These are phyloP conservation scores for Solanum lycopersicoides DNA, from an alignment of 257 asterid genomes.

Conservation along the genomic window DNA sequence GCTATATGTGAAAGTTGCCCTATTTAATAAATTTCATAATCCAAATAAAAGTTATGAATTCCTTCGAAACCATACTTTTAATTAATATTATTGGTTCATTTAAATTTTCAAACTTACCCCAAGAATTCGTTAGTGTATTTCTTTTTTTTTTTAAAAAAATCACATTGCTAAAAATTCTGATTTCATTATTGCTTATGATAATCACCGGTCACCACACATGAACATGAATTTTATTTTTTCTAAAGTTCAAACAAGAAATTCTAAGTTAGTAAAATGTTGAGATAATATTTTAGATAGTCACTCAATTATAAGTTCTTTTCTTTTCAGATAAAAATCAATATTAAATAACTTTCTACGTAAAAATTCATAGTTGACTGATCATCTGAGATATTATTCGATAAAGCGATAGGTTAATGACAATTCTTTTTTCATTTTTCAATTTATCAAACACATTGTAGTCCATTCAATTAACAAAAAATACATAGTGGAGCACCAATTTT, in stretches of 20 bases:
- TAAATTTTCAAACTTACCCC: not conserved
- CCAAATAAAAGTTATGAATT: too few relatives aligned
- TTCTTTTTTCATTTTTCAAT: not conserved
- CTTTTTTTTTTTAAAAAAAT: not conserved
- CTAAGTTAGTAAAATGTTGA: not conserved
- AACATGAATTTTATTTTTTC: not conserved
- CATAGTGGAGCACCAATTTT: not conserved
- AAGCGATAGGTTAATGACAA: not conserved
- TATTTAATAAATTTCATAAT: too few relatives aligned
- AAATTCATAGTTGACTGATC: rapidly evolving
- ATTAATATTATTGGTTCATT: not conserved
- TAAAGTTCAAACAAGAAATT: not conserved
- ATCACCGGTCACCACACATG: not conserved
- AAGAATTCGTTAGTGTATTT: not conserved
- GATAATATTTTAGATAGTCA: too few relatives aligned
- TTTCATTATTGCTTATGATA: not conserved
- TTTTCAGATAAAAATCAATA: too few relatives aligned
- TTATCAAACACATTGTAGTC: not conserved
- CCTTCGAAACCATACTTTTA: not conserved
- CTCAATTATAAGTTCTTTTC: rapidly evolving
- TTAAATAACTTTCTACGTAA: too few relatives aligned
- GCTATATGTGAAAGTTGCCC: too few relatives aligned
- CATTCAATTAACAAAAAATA: not conserved
- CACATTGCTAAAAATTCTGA: not conserved
- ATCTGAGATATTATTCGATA: too few relatives aligned